Evolutionary conservation across 139 green algal genomes (phyloP).

Genomic region (Chlamydomonas sp.): DNA sequence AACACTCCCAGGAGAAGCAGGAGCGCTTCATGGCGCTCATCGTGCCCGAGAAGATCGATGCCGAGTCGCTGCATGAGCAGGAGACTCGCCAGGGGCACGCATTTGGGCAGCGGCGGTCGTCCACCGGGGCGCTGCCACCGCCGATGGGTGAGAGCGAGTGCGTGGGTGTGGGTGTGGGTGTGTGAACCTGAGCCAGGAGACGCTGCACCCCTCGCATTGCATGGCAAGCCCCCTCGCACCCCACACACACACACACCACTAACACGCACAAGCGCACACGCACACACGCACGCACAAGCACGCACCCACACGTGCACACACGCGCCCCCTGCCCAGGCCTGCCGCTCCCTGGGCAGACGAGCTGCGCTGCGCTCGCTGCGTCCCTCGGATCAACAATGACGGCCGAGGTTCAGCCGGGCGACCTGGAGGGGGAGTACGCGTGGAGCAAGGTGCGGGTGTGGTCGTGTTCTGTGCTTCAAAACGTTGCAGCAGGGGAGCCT

Average conservation of each 20-base stretch:
- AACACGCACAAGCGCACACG: not conserved
- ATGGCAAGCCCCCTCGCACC: not conserved
- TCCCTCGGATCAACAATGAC: too few relatives aligned
- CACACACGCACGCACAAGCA: not conserved
- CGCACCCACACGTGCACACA: not conserved
- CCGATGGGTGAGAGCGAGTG: not conserved
- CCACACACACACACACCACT: not conserved
- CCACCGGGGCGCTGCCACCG: not conserved
- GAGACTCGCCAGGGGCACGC: not conserved
- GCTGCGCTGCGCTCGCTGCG: too few relatives aligned
- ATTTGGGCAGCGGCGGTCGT: not conserved
- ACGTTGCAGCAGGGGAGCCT: too few relatives aligned
- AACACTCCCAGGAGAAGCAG: not conserved
- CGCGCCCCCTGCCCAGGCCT: not conserved
- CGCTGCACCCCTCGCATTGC: not conserved
- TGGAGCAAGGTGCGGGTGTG: constrained; percentile 18
- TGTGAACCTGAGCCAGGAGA: not conserved
- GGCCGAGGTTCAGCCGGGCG: constrained; percentile 10
- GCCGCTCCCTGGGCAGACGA: not conserved
- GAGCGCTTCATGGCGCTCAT: constrained; percentile 17
- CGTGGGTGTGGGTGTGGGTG: not conserved
- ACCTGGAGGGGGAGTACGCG: constrained; percentile 18
- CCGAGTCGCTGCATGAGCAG: not conserved
- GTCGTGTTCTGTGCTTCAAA: too few relatives aligned
- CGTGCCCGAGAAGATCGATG: constrained; percentile 12